Percentiles rank a stretch among this genome's conserved stretches.
These are phyloP conservation scores for Colletotrichum spinosum DNA, from an alignment of 2,329 filamentous ascomycete genomes.

Conservation along the genomic window DNA sequence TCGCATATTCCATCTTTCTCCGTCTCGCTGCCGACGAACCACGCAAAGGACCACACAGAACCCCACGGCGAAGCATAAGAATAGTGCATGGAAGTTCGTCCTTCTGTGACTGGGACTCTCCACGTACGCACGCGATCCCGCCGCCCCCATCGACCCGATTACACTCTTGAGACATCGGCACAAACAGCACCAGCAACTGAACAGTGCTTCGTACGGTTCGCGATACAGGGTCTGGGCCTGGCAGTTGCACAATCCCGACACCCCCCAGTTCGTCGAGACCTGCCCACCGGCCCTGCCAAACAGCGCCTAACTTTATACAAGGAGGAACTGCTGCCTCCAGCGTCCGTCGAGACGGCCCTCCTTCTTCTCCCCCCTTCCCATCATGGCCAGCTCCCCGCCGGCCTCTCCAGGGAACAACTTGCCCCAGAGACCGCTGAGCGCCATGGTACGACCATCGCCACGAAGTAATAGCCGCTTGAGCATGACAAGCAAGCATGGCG, in stretches of 20 bases:
- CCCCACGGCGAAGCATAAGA: conserved; percentile 26
- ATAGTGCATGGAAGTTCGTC: conserved; percentile 28
- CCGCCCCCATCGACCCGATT: conserved; percentile 26
- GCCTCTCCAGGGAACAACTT: conserved; percentile 66
- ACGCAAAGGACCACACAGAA: background rate
- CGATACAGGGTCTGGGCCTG: conserved; percentile 31
- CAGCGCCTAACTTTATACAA: conserved; percentile 27
- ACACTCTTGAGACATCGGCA: conserved; percentile 33
- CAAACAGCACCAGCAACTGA: conserved; percentile 17
- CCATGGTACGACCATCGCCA: conserved; percentile 78
- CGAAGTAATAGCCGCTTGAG: conserved; percentile 88
- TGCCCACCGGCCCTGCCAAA: conserved; percentile 11
- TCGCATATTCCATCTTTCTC: conserved; percentile 1
- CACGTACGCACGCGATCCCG: conserved; percentile 19
- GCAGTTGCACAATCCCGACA: conserved; percentile 28
- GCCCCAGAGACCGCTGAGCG: conserved; percentile 81
- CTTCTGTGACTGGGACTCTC: conserved; percentile 19
- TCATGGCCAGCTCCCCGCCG: conserved; percentile 78
- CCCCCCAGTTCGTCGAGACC: conserved; percentile 20
- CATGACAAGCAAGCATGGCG: conserved; percentile 79
- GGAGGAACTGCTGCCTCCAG: conserved; percentile 22
- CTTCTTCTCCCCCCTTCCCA: conserved; percentile 40
- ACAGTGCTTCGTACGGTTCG: conserved; percentile 28
- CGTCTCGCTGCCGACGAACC: conserved; percentile 1
- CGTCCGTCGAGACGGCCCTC: conserved; percentile 29